A percentile compares a stretch with the other conserved stretches of the same genome.
These are phyloP conservation scores for Lanmaoa pseudosensibilis DNA, from an alignment of 768 basidiomycete genomes.

Conservation along the genomic window DNA sequence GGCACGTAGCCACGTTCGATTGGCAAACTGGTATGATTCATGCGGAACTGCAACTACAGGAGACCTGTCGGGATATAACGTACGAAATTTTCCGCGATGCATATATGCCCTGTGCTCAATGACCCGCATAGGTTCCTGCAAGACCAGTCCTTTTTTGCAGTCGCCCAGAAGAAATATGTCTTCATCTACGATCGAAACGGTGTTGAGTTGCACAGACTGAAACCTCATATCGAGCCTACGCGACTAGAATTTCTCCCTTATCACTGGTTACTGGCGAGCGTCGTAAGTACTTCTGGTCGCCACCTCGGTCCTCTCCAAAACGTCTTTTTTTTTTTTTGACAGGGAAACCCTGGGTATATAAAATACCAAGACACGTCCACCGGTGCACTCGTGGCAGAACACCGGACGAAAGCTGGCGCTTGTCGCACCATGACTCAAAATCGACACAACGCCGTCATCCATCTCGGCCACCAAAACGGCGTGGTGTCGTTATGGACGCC, in stretches of 20 bases:
- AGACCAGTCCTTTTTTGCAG: slow-evolving; percentile 90
- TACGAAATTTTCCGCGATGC: slow-evolving; percentile 37
- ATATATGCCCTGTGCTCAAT: neutral
- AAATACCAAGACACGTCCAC: slow-evolving; percentile 98
- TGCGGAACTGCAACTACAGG: slow-evolving; percentile 83
- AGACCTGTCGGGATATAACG: slow-evolving; percentile 93
- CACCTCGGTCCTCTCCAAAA: neutral
- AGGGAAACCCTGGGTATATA: slow-evolving; percentile 88
- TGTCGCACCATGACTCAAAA: slow-evolving; percentile 89
- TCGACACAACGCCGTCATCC: slow-evolving; percentile 87
- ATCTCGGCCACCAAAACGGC: slow-evolving; percentile 94
- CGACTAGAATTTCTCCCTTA: slow-evolving; percentile 91
- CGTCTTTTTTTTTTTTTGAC: neutral
- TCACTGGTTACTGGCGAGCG: slow-evolving; percentile 87
- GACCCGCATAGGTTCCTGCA: slow-evolving; percentile 76
- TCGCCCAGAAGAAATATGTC: slow-evolving; percentile 94
- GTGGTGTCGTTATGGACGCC: slow-evolving; percentile 97
- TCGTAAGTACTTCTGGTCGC: slow-evolving; percentile 51
- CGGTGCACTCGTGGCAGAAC: slow-evolving; percentile 79
- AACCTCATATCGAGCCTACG: slow-evolving; percentile 85
- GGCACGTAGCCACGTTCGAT: slow-evolving; percentile 92
- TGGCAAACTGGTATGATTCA: slow-evolving; percentile 87
- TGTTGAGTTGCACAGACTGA: slow-evolving; percentile 85
- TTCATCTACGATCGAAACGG: slow-evolving; percentile 96
- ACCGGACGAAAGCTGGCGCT: slow-evolving; percentile 87